These are phyloP conservation scores for Biscogniauxia sp. DNA, from an alignment of 2,329 filamentous ascomycete species.

Conservation along the genomic window DNA sequence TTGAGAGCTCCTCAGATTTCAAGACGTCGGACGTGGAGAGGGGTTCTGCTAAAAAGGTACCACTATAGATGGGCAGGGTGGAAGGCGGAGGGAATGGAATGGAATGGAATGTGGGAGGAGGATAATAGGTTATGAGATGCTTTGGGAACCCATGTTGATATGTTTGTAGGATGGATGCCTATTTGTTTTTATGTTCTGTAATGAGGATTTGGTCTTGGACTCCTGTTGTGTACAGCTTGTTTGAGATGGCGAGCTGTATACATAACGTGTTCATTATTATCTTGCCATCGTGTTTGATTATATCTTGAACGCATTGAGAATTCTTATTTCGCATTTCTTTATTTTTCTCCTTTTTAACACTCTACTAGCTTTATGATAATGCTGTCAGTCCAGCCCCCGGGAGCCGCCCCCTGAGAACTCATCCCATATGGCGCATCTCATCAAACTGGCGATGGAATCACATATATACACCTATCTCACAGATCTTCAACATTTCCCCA, in stretches of 20 bases:
- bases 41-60: conserved; percentile 20
- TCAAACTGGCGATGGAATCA: no score
- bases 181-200: background rate
- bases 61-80: background rate
- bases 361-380: no score
- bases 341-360: no score
- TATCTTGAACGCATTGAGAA: no score
- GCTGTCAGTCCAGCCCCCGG: no score
- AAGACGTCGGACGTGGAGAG: conserved; percentile 24
- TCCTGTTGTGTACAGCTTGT: background rate
- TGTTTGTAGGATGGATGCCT: background rate
- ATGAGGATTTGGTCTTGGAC: background rate
- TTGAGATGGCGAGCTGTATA: background rate
- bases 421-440: no score
- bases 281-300: background rate
- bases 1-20: conserved; percentile 4
- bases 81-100: background rate
- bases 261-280: background rate
- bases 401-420: no score
- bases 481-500: no score
- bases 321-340: no score
- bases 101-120: no score
- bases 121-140: background rate
- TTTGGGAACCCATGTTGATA: background rate
- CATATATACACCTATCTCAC: no score